Percentiles rank a stretch among this genome's conserved stretches.
Evolutionary conservation across 129 eudicot genomes (phyloP).

Genomic region (Pulicaria dysenterica): DNA sequence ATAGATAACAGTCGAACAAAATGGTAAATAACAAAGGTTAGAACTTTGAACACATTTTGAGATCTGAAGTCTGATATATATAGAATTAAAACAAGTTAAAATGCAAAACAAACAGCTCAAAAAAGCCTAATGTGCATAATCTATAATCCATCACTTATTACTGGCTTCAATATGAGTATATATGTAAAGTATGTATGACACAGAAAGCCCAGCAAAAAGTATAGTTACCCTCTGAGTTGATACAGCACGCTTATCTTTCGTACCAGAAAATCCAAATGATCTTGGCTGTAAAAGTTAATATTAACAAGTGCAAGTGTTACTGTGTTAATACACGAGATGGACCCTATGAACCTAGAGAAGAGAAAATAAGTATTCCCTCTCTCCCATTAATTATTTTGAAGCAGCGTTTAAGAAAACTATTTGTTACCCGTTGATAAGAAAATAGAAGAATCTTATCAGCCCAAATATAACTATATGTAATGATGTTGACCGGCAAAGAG

Average conservation of each 20-base stretch:
- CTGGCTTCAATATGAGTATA: neutral
- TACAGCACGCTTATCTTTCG: conserved; percentile 96
- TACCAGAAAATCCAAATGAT: conserved; percentile 98
- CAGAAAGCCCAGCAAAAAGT: conserved; percentile 6
- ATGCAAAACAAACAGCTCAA: neutral
- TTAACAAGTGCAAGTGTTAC: conserved; percentile 1
- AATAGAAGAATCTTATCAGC: conserved; percentile 3
- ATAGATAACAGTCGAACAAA: neutral
- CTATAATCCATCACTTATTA: neutral
- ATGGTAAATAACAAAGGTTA: too few relatives aligned
- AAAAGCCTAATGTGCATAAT: conserved; percentile 10
- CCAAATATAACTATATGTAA: neutral
- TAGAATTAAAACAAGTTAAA: too few relatives aligned
- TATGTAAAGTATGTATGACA: neutral
- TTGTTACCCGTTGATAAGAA: neutral
- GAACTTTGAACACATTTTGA: too few relatives aligned
- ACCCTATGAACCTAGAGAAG: neutral
- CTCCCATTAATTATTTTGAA: conserved; percentile 9
- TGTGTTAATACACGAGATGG: conserved; percentile 8
- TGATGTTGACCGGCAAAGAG: neutral
- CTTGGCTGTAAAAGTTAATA: conserved; percentile 66
- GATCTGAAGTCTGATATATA: too few relatives aligned
- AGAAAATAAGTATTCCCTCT: conserved; percentile 1
- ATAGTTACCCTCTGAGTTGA: conserved; percentile 88
- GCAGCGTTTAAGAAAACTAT: neutral